Conservation (phyloP, 805 yeast genomes). For the Sugiyamaella lignohabitans region DNA sequence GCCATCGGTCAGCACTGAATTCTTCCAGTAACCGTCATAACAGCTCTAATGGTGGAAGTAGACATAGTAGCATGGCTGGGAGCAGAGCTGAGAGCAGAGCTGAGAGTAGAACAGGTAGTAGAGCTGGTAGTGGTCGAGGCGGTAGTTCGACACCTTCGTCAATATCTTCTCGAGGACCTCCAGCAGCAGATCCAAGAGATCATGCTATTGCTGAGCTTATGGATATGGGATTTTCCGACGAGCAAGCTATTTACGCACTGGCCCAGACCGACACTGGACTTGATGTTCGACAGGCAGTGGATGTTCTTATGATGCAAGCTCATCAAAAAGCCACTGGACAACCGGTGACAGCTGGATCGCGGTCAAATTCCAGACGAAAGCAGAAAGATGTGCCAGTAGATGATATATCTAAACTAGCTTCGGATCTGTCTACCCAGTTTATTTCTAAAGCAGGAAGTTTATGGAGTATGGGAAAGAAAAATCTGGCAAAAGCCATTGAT, state of each 20-base stretch:
- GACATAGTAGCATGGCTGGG: neutral
- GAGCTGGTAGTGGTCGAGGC: neutral
- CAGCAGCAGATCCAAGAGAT: conserved; percentile 18
- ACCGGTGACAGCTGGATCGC: conserved; percentile 8
- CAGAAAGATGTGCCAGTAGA: neutral
- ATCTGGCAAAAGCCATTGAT: conserved; percentile 56
- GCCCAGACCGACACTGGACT: conserved; percentile 44
- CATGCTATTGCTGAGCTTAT: conserved; percentile 56
- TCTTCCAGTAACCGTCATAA: neutral
- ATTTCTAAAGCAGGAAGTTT: conserved; percentile 54
- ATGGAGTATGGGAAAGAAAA: conserved; percentile 52
- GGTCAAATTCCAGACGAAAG: neutral
- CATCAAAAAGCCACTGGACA: conserved; percentile 36
- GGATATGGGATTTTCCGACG: conserved; percentile 72
- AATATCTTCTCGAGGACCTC: neutral
- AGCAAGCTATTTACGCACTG: conserved; percentile 55
- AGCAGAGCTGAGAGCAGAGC: neutral
- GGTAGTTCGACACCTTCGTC: neutral
- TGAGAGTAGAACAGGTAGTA: too few species aligned
- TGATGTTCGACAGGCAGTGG: conserved; percentile 60
- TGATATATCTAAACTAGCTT: conserved; percentile 38
- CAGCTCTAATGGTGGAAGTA: neutral
- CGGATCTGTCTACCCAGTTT: conserved; percentile 50
- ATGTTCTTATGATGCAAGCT: conserved; percentile 55
- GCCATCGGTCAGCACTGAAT: too few species aligned